These are phyloP conservation scores for Myxozyma geophila DNA, from an alignment of 805 yeast genomes.

Conservation along the genomic window DNA sequence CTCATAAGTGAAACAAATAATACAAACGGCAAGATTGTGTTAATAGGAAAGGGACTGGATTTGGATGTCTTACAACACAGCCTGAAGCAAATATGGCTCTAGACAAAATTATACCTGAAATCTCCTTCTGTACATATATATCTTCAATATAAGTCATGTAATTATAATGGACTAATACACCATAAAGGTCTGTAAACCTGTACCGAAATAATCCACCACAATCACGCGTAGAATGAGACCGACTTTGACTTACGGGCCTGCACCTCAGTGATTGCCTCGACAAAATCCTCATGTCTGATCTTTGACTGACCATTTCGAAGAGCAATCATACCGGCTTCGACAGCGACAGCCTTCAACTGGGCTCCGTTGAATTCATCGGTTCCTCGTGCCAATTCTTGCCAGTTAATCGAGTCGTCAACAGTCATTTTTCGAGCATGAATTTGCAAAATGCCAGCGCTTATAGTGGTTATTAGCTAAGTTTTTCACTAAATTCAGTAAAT, in stretches of 20 bases:
- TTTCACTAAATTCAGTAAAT: not conserved
- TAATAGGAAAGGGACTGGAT: conserved; percentile 71
- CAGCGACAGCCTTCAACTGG: conserved; percentile 97
- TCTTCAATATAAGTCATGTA: not conserved
- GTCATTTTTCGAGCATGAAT: conserved; percentile 98
- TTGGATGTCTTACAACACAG: conserved; percentile 22
- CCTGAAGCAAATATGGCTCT: not conserved
- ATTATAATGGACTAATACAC: not conserved
- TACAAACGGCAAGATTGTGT: conserved; percentile 60
- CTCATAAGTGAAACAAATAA: conserved; percentile 48
- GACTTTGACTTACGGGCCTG: conserved; percentile 96
- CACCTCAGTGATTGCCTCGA: conserved; percentile 97
- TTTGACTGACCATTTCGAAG: conserved; percentile 89
- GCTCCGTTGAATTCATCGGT: conserved; percentile 99
- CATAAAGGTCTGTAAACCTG: not conserved
- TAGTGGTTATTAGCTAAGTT: not conserved
- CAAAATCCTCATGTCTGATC: conserved; percentile 96
- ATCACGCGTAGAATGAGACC: conserved; percentile 90
- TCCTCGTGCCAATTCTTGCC: conserved; percentile 97
- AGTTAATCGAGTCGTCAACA: conserved; percentile 86
- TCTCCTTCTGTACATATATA: not conserved
- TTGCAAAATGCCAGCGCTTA: conserved; percentile 82
- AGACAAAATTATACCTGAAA: not conserved
- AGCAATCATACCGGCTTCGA: conserved; percentile 99
- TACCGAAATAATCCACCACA: not conserved